phyloP scores from a whole-genome alignment of 2,329 filamentous ascomycete genomes.

The Xylariaceae sp. region DNA sequence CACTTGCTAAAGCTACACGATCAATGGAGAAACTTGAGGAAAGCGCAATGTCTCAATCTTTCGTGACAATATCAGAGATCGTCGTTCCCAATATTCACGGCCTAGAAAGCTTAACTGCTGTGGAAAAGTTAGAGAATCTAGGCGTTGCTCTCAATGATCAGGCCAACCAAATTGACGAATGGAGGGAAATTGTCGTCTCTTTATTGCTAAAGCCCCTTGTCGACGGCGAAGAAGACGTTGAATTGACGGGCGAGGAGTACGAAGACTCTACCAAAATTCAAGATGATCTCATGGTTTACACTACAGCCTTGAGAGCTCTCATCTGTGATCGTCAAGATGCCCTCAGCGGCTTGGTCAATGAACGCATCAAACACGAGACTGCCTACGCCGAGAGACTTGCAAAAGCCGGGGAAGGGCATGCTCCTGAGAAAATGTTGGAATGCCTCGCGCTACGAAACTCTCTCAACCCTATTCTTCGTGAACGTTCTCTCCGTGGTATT shows the following conservation, averaged over 20 bases:
- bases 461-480: slow-evolving; percentile 45
- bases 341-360: slow-evolving; percentile 73
- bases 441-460: slow-evolving; percentile 46
- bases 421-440: slow-evolving; percentile 58
- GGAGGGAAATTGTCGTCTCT: slow-evolving; percentile 69
- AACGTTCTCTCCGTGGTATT: slow-evolving; percentile 66
- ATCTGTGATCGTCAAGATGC: slow-evolving; percentile 75
- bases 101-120: slow-evolving; percentile 65
- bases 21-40: slow-evolving; percentile 61
- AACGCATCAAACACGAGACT: slow-evolving; percentile 70
- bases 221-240: slow-evolving; percentile 70
- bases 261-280: slow-evolving; percentile 82
- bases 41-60: slow-evolving; percentile 49
- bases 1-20: slow-evolving; percentile 52
- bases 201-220: slow-evolving; percentile 72
- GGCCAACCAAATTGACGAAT: slow-evolving; percentile 65
- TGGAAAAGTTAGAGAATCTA: slow-evolving; percentile 64
- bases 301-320: slow-evolving; percentile 69
- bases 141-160: slow-evolving; percentile 67
- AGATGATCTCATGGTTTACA: slow-evolving; percentile 84
- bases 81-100: slow-evolving; percentile 52
- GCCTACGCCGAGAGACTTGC: slow-evolving; percentile 59
- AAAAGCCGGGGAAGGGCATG: slow-evolving; percentile 61
- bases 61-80: slow-evolving; percentile 62
- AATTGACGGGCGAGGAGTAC: slow-evolving; percentile 85